Base-by-base conservation (phyloP, 306 rosid species). In the Vachellia collinsii region DNA sequence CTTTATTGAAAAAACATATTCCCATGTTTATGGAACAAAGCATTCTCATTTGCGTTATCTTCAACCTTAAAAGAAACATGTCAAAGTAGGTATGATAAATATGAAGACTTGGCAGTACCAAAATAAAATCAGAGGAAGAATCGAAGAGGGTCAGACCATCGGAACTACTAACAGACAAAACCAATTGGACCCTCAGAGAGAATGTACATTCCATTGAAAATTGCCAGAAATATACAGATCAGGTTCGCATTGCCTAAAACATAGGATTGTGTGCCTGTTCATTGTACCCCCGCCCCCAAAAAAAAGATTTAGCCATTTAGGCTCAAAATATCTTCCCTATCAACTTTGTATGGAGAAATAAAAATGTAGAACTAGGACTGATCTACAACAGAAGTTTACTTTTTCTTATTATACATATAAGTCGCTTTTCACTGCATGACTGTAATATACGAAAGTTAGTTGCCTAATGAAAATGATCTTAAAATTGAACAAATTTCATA, bases 381-480 rank as follows among this genome's bases (percentile, higher is more conserved):
- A 72, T 48, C 43, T 63, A 38, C n/a, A 37, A 73, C 11, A 36
- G 11, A 37, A 51, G 77, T 73, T n/a, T n/a, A n/a, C n/a, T n/a
- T n/a, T n/a, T n/a, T n/a, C n/a, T n/a, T n/a, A n/a, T n/a, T n/a
- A n/a, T 50, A 50, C 14, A 16, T 50, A 5, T 50, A 50, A 50
- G 3, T 14, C 7, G 16, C 1, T 50, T 50, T 50, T 1, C 14
- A 50, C 54, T 12, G 1, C 19, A 0, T 19, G 6, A 19, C 22
- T 3, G 1, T 4, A 46, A 48, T 7, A 1, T 13, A 48, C 3
- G 19, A 48, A 48, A 48, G 0, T 11, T 50, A 50, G 20, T 19
- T 51, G 22, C 22, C 20, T 51, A 4, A 51, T 17, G 5, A 51
- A 51, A 51, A 16, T 0, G 59, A 8, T 51, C 59, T 16, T 17